These are phyloP conservation scores for Erodium chrysanthum DNA, from an alignment of 441 rosid species.

Conservation along the genomic window DNA sequence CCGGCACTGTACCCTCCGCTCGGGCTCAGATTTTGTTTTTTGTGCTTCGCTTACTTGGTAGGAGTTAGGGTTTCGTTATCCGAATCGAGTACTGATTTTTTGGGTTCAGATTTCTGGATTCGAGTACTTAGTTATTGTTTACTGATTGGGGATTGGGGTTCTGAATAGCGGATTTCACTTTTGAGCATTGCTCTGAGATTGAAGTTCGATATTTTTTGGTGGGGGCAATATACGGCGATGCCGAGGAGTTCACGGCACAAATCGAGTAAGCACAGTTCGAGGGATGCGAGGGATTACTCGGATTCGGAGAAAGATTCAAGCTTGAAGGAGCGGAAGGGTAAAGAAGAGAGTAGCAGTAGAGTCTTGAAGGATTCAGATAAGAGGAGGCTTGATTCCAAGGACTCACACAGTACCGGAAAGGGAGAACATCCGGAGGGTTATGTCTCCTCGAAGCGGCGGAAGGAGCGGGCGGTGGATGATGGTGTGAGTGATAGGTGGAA, in stretches of 20 bases:
- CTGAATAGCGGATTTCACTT: conserved; percentile 2
- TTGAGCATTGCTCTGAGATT: conserved; percentile 3
- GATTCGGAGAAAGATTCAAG: conserved; percentile 75
- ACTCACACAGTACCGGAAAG: conserved; percentile 17
- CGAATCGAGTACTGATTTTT: not conserved
- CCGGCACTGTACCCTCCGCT: conserved; percentile 4
- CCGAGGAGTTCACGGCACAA: conserved; percentile 86
- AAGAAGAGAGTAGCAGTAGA: conserved; percentile 48
- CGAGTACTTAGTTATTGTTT: not conserved
- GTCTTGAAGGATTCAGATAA: conserved; percentile 57
- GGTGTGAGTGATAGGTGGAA: conserved; percentile 66
- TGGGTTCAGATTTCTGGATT: conserved; percentile 15
- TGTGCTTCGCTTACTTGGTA: not conserved
- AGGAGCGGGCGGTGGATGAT: conserved; percentile 44
- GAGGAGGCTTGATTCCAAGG: conserved; percentile 50
- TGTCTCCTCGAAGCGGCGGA: conserved; percentile 50
- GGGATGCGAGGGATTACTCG: conserved; percentile 68
- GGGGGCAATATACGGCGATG: conserved; percentile 47
- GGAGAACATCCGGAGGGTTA: conserved; percentile 30
- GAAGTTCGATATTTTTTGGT: conserved; percentile 6
- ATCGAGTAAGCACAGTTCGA: conserved; percentile 76
- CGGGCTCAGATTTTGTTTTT: conserved; percentile 18
- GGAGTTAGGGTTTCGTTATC: conserved; percentile 20
- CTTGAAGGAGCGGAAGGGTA: conserved; percentile 52
- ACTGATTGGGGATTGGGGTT: conserved; percentile 20